Evolutionary conservation across 768 basidiomycete species (phyloP), one percentile per base, ranked within the genome.

Genomic region (Phylloporus rhodoxanthus): DNA sequence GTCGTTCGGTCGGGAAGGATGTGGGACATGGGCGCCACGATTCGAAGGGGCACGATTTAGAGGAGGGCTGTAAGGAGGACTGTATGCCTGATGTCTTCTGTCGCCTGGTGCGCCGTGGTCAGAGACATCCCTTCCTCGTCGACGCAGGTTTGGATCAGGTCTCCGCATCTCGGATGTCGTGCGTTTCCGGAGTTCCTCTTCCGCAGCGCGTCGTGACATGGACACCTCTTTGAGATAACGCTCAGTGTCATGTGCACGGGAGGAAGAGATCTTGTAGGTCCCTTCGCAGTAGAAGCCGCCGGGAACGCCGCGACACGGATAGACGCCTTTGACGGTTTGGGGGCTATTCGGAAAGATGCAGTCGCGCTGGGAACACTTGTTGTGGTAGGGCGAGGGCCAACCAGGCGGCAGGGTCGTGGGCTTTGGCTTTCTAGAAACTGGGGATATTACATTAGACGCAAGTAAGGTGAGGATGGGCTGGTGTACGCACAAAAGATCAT

Each of bases 331-430:
- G 47, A 40, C 48, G 17, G 61, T 58, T 39, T 62, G 56, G 2
- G 70, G 70, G 28, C 8, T 52, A 28, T 71, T 71, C 0, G 70
- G 56, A 36, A 56, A 63, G 36, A 53, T 60, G 44, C 70, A 71
- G n/a, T 60, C 64, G 36, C 34, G 62, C 36, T 68, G 61, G 43
- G 62, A 63, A 30, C 70, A 71, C 47, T 67, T 71, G 57, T 69
- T 67, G 44, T 71, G 70, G 47, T 58, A 69, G 8, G 59, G 59
- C 8, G 70, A 70, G 17, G 70, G 70, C 70, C 70, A 71, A 33
- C 58, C 60, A 2, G 64, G 48, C 1, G 68, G 69, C 5, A 66
- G 57, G 2, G 59, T 52, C 23, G 57, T 50, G 20, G 52, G 30
- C 32, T 70, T 70, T 34, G 64, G 57, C 23, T 63, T 69, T 54